Evolutionary conservation across 2,329 filamentous ascomycete genomes (phyloP).

Genomic region (Colletotrichum sp.): DNA sequence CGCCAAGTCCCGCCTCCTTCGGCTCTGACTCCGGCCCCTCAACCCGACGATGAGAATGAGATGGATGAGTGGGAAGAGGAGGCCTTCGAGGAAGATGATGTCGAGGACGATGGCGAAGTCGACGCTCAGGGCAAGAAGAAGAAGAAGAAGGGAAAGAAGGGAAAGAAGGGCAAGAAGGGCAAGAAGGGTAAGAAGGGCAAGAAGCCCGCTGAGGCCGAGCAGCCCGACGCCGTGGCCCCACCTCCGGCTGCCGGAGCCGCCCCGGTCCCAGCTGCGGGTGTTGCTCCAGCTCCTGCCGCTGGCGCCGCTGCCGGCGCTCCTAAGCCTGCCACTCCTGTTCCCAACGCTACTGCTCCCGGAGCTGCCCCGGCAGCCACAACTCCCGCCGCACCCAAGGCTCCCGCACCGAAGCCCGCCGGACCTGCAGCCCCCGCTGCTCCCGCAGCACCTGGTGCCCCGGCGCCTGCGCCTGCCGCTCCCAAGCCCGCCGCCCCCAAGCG

Average conservation of each 20-base stretch:
- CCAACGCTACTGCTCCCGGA: background rate
- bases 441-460: background rate
- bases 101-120: background rate
- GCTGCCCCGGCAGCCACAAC: background rate
- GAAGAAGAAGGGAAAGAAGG: conserved; percentile 20
- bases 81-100: background rate
- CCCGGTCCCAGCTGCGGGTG: background rate
- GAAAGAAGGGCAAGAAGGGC: conserved; percentile 17
- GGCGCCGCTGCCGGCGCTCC: background rate
- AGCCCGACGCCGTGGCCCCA: background rate
- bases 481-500: background rate
- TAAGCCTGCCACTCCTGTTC: background rate
- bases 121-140: conserved; percentile 14
- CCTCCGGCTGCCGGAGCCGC: background rate
- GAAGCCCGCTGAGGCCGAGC: background rate
- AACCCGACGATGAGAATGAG: background rate
- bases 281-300: background rate
- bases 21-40: background rate
- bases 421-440: background rate
- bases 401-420: background rate
- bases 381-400: background rate
- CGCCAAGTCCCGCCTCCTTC: background rate
- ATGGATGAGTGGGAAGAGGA: background rate
- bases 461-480: background rate
- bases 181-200: conserved; percentile 6